Evolutionary conservation across 2,329 filamentous ascomycete species (phyloP), one percentile per base, ranked within the genome.

Genomic region (Fragosphaeria purpurea): DNA sequence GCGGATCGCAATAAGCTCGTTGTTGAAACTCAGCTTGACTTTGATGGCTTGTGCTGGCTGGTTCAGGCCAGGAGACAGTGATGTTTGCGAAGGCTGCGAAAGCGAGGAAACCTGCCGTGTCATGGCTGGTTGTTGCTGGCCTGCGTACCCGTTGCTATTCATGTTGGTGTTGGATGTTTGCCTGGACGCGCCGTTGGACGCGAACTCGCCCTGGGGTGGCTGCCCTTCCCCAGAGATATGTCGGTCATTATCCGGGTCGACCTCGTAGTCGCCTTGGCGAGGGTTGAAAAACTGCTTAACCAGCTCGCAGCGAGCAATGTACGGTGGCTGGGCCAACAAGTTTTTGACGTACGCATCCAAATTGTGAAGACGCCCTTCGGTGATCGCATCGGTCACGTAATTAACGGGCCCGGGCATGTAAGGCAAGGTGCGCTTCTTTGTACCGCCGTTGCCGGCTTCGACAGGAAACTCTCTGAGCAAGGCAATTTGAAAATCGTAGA

Each of bases 361-460:
- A 63, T 95, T 96, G 64, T 93, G 87, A 53, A 93, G 81, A 58
- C 93, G 82, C 33, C 89, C 90, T 62, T 96, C 90, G 13, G 90
- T 95, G 60, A 98, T 96, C 38, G 87, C 88, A 63, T 97, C 91
- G n/a, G 91, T 98, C 50, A 97, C 91, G 67, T 95, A 95, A 57
- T 90, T 95, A 55, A 98, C 91, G 4, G 93, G 93, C 6, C 93
- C 93, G 8, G 93, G 93, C 93, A 98, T 98, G 66, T 95, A 97
- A 2, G 93, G 93, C 10, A 98, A 70, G 7, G 85, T 88, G 50
- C 93, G 84, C 62, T 85, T 83, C 62, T 89, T 82, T 46, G 76
- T 77, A 43, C 85, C 84, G 13, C 83, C 86, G 62, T 94, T 93
- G 49, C 93, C 93, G 39, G 93, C 91, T 67, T 97, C 93, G 38